phyloP scores from a whole-genome alignment of 2,329 filamentous ascomycete genomes.

The Scytalidium sp. region DNA sequence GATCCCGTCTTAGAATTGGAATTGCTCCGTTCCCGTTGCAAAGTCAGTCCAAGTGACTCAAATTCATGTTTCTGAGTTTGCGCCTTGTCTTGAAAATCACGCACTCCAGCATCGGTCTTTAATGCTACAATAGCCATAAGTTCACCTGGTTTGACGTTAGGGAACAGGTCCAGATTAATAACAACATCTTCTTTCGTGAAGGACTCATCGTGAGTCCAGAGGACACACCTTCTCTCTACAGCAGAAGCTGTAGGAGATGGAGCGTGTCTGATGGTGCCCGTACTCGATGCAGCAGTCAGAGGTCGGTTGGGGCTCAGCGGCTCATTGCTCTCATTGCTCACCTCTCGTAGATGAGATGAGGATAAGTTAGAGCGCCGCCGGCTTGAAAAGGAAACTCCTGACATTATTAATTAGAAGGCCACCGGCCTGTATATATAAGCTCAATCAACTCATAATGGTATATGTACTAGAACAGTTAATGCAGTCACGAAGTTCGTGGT shows the following conservation, averaged over 20 bases:
- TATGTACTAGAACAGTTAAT: neutral
- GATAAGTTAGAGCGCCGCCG: conserved; percentile 22
- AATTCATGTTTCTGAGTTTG: conserved; percentile 18
- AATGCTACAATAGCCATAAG: conserved; percentile 71
- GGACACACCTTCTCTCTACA: conserved; percentile 24
- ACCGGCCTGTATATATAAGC: conserved; percentile 4
- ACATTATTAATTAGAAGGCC: conserved; percentile 20
- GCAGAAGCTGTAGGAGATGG: conserved; percentile 11
- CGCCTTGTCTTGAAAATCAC: conserved; percentile 40
- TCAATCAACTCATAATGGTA: neutral
- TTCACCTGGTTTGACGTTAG: conserved; percentile 61
- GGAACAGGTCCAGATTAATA: conserved; percentile 71
- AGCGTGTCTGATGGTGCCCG: conserved; percentile 17
- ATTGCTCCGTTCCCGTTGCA: conserved; percentile 18
- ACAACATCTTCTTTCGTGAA: conserved; percentile 77
- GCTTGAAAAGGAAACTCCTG: conserved; percentile 15
- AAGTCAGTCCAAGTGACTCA: conserved; percentile 11
- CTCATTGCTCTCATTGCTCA: conserved; percentile 26
- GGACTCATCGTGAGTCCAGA: conserved; percentile 56
- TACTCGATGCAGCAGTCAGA: conserved; percentile 18
- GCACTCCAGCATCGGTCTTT: conserved; percentile 45
- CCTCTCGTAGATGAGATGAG: conserved; percentile 25
- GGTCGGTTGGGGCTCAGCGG: conserved; percentile 18
- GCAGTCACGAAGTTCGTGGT: neutral
- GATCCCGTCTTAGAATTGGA: conserved; percentile 17